Evolutionary conservation across 371 early-diverging fungal species (phyloP), one percentile per base, ranked within the genome.

Genomic region (Mucor indicus): DNA sequence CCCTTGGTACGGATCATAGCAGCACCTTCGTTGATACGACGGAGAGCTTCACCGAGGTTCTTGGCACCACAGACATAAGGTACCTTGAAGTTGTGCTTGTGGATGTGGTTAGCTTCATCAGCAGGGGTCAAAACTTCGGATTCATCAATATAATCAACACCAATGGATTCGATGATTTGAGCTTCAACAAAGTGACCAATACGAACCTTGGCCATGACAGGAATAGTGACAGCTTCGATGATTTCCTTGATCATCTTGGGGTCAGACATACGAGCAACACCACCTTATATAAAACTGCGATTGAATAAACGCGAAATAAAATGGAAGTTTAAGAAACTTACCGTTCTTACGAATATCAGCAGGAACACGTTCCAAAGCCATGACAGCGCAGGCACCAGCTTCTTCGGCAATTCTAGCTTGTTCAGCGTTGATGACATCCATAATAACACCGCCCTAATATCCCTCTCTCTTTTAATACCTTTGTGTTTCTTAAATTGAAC

Each of bases 111-210:
- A 35, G 75, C 44, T 44, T 94, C 95, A 67, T 96, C 96, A 43
- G 98, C 96, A 50, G 92, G 91, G 32, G 98, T 95, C 50, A 98
- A 72, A 15, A 96, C 96, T 71, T 98, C 96, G 47, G 89, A 88
- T 76, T 98, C 98, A 62, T 96, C 96, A 79, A 96, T 95, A 73
- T 92, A 96, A 68, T 96, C 96, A 46, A 96, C 81, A 58, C 87
- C 91, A 46, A 98, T 76, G 38, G 85, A 80, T 68, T 96, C 82
- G 45, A 98, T 80, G 72, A 96, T 92, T 80, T 95, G 87, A 24
- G 96, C 98, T 72, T 98, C 98, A 55, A 98, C 96, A 81, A 96
- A 90, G 85, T 98, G 98, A 46, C 98, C 98, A 57, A 98, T 96
- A 62, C 98, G 90, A 71, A 90, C 93, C 80, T 96, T 96, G 71